Evolutionary conservation across 2,329 filamentous ascomycete genomes (phyloP).

Genomic region (Apiospora rasikravindrae): DNA sequence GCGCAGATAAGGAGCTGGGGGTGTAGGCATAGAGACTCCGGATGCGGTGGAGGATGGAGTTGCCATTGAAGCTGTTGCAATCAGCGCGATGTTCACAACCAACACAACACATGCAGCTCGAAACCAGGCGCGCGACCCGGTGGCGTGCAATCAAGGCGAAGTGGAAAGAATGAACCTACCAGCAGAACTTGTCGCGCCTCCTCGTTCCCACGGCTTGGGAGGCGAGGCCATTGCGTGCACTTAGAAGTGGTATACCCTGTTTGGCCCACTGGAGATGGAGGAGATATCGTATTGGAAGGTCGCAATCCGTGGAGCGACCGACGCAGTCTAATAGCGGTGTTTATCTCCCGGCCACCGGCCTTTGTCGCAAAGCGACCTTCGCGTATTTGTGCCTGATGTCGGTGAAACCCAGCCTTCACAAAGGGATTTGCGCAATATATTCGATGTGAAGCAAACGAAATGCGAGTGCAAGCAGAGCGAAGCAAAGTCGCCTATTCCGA

Average conservation of each 20-base stretch:
- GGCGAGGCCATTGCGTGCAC: slow-evolving; percentile 72
- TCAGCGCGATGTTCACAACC: neutral
- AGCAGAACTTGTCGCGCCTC: slow-evolving; percentile 59
- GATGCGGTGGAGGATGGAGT: slow-evolving; percentile 49
- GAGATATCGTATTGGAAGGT: neutral
- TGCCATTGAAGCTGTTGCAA: slow-evolving; percentile 35
- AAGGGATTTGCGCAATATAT: neutral
- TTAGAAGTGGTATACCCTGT: neutral
- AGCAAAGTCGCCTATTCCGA: neutral
- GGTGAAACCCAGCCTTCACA: neutral
- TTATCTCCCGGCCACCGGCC: neutral
- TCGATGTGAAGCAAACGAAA: no score
- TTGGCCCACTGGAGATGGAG: neutral
- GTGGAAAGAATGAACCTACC: slow-evolving; percentile 46
- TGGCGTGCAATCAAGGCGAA: neutral
- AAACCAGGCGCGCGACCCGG: neutral
- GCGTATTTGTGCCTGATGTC: neutral
- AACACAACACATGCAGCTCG: neutral
- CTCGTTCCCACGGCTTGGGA: slow-evolving; percentile 96
- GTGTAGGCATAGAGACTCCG: slow-evolving; percentile 47
- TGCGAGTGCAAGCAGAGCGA: neutral
- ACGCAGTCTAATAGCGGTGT: neutral
- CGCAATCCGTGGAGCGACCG: neutral
- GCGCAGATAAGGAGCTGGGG: slow-evolving; percentile 44
- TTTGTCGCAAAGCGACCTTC: slow-evolving; percentile 15